Conservation (phyloP, 208 protist species). For the Acanthamoeba divionensis region DNA sequence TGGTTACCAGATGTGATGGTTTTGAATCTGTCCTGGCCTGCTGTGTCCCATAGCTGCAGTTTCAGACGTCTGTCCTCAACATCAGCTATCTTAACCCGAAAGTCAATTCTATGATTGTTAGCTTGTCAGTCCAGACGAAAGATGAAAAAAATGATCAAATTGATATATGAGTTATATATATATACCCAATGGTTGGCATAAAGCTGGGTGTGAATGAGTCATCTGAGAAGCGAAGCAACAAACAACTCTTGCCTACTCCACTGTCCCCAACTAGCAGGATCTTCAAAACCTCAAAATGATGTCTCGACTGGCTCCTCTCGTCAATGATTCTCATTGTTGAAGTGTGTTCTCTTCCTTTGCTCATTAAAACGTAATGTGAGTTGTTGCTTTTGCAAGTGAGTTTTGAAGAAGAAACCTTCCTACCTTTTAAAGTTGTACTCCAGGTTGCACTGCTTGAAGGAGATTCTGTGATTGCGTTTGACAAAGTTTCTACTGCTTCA, state of each 20-base stretch:
- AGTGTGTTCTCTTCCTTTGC: too few species aligned
- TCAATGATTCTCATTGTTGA: too few species aligned
- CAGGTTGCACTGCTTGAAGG: too few species aligned
- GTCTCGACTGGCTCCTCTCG: too few species aligned
- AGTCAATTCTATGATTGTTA: slow-evolving; percentile 82
- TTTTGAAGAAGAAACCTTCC: too few species aligned
- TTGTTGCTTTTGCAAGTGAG: too few species aligned
- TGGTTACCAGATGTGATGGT: background rate
- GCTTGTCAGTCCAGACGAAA: background rate
- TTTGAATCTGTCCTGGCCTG: slow-evolving; percentile 80
- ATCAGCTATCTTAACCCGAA: slow-evolving; percentile 88
- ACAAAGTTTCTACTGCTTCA: too few species aligned
- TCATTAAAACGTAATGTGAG: too few species aligned
- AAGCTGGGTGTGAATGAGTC: slow-evolving; percentile 89
- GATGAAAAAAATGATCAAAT: background rate
- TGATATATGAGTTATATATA: slow-evolving; percentile 9
- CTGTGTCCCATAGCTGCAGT: slow-evolving; percentile 87
- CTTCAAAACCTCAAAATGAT: too few species aligned
- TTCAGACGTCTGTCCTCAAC: slow-evolving; percentile 88
- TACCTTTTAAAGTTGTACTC: too few species aligned
- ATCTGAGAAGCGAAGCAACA: slow-evolving; percentile 89
- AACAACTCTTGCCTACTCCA: slow-evolving; percentile 87
- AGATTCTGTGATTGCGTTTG: too few species aligned
- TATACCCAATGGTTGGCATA: slow-evolving; percentile 89
- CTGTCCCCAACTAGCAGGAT: background rate